phyloP scores from a whole-genome alignment of 2,329 filamentous ascomycete genomes.

The Botrytis tulipae region DNA sequence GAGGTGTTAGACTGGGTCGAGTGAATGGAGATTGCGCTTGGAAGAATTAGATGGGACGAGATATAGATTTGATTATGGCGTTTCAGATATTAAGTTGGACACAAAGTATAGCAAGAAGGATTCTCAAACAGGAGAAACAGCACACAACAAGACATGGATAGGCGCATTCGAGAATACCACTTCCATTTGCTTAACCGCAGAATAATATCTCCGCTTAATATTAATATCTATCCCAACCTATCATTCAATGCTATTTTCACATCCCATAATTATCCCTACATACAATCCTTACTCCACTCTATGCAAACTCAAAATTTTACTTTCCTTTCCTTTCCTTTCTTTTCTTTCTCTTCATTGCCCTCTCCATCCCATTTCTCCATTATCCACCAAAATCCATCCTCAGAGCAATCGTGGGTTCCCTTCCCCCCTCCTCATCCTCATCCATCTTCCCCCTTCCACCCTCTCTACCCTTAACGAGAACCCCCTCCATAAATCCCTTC shows the following conservation, averaged over 20 bases:
- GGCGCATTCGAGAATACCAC: background rate
- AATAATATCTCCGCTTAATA: background rate
- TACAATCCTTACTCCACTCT: background rate
- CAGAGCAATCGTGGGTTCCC: conserved; percentile 80
- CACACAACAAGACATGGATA: background rate
- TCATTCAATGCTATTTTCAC: background rate
- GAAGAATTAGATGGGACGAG: background rate
- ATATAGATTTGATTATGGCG: background rate
- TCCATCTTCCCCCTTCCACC: conserved; percentile 41
- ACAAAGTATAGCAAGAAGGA: background rate
- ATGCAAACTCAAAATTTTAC: background rate
- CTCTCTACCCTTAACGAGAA: conserved; percentile 65
- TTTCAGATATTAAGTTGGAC: background rate
- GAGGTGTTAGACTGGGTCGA: background rate
- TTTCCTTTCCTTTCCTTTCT: background rate
- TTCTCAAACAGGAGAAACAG: background rate
- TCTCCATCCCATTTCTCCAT: conserved; percentile 36
- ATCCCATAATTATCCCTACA: background rate
- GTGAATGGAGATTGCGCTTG: background rate
- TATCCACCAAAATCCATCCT: conserved; percentile 84
- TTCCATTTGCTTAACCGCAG: background rate
- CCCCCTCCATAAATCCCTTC: conserved; percentile 75
- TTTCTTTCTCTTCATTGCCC: no score
- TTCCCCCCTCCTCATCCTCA: conserved; percentile 47
- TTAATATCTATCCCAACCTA: background rate